phyloP scores from a whole-genome alignment of 1,139 yeast species.

The Candida mesenterica region DNA sequence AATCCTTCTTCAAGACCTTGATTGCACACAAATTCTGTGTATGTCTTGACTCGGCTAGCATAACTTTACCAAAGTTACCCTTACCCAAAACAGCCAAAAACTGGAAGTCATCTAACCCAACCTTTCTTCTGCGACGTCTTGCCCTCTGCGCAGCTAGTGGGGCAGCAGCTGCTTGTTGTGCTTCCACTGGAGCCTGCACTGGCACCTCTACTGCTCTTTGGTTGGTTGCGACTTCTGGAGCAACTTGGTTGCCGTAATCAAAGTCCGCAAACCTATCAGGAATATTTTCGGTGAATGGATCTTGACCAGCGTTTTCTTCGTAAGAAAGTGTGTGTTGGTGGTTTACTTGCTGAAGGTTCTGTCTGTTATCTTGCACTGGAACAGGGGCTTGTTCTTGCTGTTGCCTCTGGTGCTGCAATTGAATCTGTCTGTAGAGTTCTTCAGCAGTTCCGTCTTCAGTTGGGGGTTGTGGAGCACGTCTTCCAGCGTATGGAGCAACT shows the following conservation, averaged over 20 bases:
- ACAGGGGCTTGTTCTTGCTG: constrained; percentile 9
- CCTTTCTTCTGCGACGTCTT: constrained; percentile 56
- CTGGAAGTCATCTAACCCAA: constrained; percentile 92
- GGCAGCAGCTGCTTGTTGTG: constrained; percentile 5
- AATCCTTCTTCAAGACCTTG: constrained; percentile 91
- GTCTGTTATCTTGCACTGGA: constrained; percentile 1
- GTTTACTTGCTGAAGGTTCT: constrained; percentile 11
- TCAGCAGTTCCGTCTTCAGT: constrained; percentile 14
- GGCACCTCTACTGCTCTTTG: neutral
- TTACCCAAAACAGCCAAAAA: constrained; percentile 93
- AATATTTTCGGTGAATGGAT: constrained; percentile 17
- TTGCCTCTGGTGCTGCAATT: constrained; percentile 13
- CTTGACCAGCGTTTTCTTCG: constrained; percentile 8
- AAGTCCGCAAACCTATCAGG: constrained; percentile 25
- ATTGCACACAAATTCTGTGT: constrained; percentile 83
- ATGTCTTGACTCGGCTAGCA: constrained; percentile 90
- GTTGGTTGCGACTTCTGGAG: constrained; percentile 6
- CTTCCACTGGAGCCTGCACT: neutral
- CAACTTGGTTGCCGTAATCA: constrained; percentile 28
- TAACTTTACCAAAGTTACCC: constrained; percentile 97
- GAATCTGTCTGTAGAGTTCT: constrained; percentile 11
- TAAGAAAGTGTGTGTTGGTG: constrained; percentile 10
- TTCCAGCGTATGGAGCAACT: constrained; percentile 26
- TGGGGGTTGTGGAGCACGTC: constrained; percentile 27
- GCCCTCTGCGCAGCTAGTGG: constrained; percentile 22